Evolutionary conservation across 306 rosid genomes (phyloP), one percentile per base, ranked within the genome.

Genomic region (Rosa persica): DNA sequence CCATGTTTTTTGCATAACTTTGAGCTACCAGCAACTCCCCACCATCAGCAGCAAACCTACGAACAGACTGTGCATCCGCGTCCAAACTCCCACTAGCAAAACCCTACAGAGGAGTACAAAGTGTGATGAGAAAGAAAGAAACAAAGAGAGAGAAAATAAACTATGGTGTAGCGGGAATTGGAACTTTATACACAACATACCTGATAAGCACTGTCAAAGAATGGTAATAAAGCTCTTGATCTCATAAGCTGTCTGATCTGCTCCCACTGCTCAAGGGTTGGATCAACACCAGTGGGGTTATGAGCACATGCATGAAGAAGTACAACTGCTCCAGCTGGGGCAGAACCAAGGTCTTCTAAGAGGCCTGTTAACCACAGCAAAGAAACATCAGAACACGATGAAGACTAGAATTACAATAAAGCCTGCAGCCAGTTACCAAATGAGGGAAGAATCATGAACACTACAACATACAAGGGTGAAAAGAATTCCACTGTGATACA

Each of bases 131-230:
- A 17, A 65, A 52, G 19, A 36, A 44, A 38, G 12, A 27, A 47
- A 60, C 6, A 27, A 12, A 51, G 34, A 16, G 43, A 22, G 38
- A 20, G 12, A 22, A 8, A 47, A 40, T 10, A 23, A 17, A 42
- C 46, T 27, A 74, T 23, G 15, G 54, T 42, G 11, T 5, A 27
- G 4, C 12, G 5, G 42, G 22, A 57, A 15, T 22, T 42, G 17
- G 58, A 70, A 49, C 15, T 27, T 5, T 30, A 75, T 40, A 73
- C 55, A 67, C n/a, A 3, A 73, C 83, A 74, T 80, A 82, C 99
- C 97, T 96, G 99, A 81, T 93, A 96, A 70, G 99, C 99, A 88
- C 99, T 96, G 94, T 96, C 98, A 77, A 96, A 96, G 97, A 96
- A 93, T 20, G 99, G 99, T 70, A 96, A 87, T 81, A 93, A 81